phyloP scores from a whole-genome alignment of 2,329 filamentous ascomycete species.

The Cordyceps tenuipes region DNA sequence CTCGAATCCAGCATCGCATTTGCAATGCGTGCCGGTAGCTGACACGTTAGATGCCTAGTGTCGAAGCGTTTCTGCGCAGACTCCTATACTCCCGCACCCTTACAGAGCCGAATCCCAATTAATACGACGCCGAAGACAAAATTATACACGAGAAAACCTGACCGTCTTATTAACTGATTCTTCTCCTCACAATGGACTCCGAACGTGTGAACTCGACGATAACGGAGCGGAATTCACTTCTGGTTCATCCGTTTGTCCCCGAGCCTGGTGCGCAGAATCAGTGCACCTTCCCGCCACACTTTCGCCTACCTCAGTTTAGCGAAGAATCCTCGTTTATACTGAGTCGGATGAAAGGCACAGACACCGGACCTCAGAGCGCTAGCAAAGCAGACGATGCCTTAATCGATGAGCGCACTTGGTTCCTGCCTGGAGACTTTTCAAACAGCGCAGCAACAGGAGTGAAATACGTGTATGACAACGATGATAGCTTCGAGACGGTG shows the following conservation, averaged over 20 bases:
- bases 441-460: neutral
- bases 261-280: conserved; percentile 3
- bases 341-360: conserved; percentile 11
- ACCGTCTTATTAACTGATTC: neutral
- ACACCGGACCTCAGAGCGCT: neutral
- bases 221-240: neutral
- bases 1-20: neutral
- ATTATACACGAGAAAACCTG: neutral
- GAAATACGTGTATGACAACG: neutral
- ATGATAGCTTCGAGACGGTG: conserved; percentile 9
- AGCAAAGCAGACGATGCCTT: neutral
- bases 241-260: conserved; percentile 1
- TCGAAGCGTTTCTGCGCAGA: neutral
- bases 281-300: neutral
- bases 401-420: neutral
- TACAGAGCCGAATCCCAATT: neutral
- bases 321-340: conserved; percentile 13
- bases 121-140: neutral
- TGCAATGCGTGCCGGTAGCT: neutral
- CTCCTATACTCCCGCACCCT: neutral
- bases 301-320: conserved; percentile 13
- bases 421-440: neutral
- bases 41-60: neutral
- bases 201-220: too few species aligned
- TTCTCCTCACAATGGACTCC: neutral